Evolutionary conservation across 192 early-diverging fungal genomes (phyloP).

Genomic region (Umbelopsis sp.): DNA sequence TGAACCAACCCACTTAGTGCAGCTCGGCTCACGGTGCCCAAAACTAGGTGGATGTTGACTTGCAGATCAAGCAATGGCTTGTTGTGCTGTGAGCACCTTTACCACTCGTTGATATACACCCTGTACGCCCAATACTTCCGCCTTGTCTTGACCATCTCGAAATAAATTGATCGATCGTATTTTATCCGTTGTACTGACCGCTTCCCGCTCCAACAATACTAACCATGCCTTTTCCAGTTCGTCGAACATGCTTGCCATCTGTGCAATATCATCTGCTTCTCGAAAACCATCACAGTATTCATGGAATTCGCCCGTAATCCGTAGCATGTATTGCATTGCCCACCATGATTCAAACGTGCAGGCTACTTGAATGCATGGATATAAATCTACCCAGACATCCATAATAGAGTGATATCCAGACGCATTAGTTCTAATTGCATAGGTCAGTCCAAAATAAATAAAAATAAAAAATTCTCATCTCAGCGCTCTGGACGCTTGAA

Average conservation of each 20-base stretch:
- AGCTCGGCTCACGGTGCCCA: neutral
- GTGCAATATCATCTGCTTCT: neutral
- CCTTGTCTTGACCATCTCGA: conserved; percentile 9
- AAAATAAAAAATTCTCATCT: neutral
- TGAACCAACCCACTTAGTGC: neutral
- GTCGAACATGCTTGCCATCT: neutral
- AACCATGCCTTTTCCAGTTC: conserved; percentile 19
- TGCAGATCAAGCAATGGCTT: neutral
- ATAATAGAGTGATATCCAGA: neutral
- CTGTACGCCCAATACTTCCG: neutral
- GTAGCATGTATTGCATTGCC: conserved; percentile 13
- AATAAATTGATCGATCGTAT: conserved; percentile 2
- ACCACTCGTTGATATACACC: neutral
- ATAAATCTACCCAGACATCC: neutral
- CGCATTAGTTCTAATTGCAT: neutral
- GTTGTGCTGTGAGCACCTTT: neutral
- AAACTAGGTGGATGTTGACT: neutral
- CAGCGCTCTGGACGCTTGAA: neutral
- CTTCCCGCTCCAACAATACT: neutral
- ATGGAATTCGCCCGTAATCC: conserved; percentile 3
- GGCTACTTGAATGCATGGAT: neutral
- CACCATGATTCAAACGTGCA: neutral
- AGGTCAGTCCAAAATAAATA: neutral
- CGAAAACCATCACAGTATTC: neutral
- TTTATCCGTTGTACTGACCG: conserved; percentile 1